Evolutionary conservation across 2,329 filamentous ascomycete species (phyloP).

Genomic region (Colletotrichum sp.): DNA sequence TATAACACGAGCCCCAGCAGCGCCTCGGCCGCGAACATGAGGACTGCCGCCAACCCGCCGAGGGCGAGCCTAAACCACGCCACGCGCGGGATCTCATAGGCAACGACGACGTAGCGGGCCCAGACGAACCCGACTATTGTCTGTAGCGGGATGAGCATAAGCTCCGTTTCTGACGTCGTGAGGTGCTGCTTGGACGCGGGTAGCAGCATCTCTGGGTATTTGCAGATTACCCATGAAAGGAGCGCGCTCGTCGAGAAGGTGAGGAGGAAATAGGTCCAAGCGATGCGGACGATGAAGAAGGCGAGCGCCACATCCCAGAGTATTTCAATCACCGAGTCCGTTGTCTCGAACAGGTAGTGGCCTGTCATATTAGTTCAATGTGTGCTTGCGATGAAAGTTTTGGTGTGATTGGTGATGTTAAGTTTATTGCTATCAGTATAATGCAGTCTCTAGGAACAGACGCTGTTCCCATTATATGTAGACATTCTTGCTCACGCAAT

Average conservation of each 20-base stretch:
- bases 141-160: background rate
- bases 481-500: background rate
- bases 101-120: background rate
- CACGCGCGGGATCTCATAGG: conserved; percentile 13
- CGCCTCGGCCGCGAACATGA: background rate
- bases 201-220: background rate
- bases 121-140: background rate
- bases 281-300: conserved; percentile 36
- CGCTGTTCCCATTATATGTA: background rate
- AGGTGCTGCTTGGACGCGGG: background rate
- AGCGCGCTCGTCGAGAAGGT: conserved; percentile 26
- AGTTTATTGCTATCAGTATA: background rate
- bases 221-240: conserved; percentile 8
- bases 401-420: background rate
- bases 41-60: background rate
- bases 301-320: conserved; percentile 41
- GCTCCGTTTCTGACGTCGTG: background rate
- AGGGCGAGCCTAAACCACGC: conserved; percentile 13
- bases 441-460: background rate
- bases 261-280: conserved; percentile 33
- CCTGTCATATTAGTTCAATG: background rate
- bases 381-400: background rate
- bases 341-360: conserved; percentile 31
- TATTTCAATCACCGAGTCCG: conserved; percentile 37
- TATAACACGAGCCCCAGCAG: background rate